phyloP scores from a whole-genome alignment of 192 early-diverging fungal species.

The Coemansia sp. region DNA sequence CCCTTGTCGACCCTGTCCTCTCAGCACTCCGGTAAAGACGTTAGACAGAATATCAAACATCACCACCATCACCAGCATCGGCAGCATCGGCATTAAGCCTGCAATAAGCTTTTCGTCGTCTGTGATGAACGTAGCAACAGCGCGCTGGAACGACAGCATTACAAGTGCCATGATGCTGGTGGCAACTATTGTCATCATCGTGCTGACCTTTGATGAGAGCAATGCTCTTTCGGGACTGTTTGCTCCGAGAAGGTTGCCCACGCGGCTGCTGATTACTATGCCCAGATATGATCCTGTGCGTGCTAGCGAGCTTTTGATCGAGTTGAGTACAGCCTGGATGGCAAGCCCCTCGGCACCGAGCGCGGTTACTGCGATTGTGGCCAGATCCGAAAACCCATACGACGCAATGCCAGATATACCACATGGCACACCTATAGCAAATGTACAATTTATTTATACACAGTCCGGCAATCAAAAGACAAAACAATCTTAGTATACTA shows the following conservation, averaged over 20 bases:
- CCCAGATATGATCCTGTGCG: conserved; percentile 71
- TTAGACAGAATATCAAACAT: conserved; percentile 60
- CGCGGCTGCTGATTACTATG: conserved; percentile 77
- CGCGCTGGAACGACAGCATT: conserved; percentile 59
- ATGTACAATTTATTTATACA: too few species aligned
- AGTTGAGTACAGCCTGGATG: conserved; percentile 79
- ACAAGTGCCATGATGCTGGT: conserved; percentile 35
- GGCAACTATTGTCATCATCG: conserved; percentile 54
- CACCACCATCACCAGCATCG: conserved; percentile 36
- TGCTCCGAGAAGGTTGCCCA: conserved; percentile 76
- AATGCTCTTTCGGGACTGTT: conserved; percentile 35
- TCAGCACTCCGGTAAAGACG: conserved; percentile 60
- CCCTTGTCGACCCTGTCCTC: conserved; percentile 58
- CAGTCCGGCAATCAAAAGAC: too few species aligned
- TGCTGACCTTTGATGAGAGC: conserved; percentile 46
- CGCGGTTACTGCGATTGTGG: conserved; percentile 73
- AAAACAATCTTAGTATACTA: not conserved
- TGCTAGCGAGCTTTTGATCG: conserved; percentile 68
- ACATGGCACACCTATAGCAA: conserved; percentile 39
- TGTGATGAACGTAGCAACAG: conserved; percentile 58
- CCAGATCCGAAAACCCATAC: conserved; percentile 63
- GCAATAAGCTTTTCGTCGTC: conserved; percentile 23
- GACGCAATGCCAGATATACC: conserved; percentile 47
- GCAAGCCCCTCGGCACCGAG: conserved; percentile 76
- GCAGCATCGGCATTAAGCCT: conserved; percentile 24